A percentile compares a stretch with the other conserved stretches of the same genome.
phyloP scores from a whole-genome alignment of 129 eudicot genomes.

The Arctium lappa region DNA sequence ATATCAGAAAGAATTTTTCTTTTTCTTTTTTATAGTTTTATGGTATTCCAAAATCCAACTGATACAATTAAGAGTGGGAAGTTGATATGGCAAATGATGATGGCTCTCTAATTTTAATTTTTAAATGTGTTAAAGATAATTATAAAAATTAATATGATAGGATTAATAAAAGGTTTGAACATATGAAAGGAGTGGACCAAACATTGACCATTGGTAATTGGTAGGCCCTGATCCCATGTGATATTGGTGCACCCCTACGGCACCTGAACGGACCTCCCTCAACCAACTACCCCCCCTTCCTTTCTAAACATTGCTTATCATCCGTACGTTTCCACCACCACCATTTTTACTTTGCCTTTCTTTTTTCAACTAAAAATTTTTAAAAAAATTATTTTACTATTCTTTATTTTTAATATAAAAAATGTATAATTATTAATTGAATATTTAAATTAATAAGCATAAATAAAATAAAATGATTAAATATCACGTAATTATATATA shows the following conservation, averaged over 20 bases:
- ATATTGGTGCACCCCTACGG: constrained; percentile 12
- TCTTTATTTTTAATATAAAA: neutral
- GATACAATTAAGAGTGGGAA: neutral
- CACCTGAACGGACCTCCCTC: neutral
- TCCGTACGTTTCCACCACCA: constrained; percentile 34
- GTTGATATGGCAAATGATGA: neutral
- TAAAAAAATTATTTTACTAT: neutral
- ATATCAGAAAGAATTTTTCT: no score
- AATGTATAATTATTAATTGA: neutral
- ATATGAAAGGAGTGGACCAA: neutral
- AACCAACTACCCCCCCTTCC: neutral
- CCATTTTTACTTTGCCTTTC: neutral
- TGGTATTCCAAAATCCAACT: no score
- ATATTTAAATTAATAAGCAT: neutral
- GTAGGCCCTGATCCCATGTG: constrained; percentile 31
- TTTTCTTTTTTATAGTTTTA: no score
- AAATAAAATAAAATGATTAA: neutral
- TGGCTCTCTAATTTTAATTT: no score
- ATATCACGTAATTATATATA: neutral
- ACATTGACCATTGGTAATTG: constrained; percentile 7
- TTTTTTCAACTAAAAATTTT: neutral
- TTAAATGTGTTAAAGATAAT: neutral
- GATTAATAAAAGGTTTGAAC: neutral
- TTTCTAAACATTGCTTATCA: constrained; percentile 25
- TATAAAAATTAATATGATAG: neutral